Conservation (phyloP, 441 rosid species). For the Euphorbia schlechtendalii region DNA sequence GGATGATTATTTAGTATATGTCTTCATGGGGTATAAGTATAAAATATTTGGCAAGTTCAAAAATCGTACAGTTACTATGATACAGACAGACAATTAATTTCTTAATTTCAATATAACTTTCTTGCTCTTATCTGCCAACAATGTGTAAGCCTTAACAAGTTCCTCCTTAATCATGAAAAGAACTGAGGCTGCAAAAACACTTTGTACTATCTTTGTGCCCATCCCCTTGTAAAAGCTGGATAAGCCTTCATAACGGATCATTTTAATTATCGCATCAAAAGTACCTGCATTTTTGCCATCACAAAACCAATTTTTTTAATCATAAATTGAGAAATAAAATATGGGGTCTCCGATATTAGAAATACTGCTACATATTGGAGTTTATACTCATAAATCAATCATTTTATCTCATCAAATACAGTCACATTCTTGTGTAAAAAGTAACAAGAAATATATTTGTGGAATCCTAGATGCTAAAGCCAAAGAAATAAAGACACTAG, state of each 20-base stretch:
- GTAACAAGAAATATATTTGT: not conserved
- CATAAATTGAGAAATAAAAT: not conserved
- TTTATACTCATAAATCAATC: not conserved
- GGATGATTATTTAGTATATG: not conserved
- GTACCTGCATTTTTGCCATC: constrained; percentile 34
- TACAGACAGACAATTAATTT: constrained; percentile 13
- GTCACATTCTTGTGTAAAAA: not conserved
- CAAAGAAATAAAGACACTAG: not conserved
- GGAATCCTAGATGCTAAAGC: not conserved
- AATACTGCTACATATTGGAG: not conserved
- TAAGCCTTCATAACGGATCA: constrained; percentile 56
- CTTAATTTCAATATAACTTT: constrained; percentile 25
- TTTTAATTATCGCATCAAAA: constrained; percentile 56
- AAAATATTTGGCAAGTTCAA: too few relatives aligned
- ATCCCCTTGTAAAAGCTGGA: constrained; percentile 60
- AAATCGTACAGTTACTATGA: not conserved
- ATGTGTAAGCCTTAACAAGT: constrained; percentile 46
- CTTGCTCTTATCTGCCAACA: constrained; percentile 36
- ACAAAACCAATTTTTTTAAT: not conserved
- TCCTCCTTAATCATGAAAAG: constrained; percentile 75
- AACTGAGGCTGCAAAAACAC: constrained; percentile 73
- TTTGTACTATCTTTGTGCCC: constrained; percentile 72
- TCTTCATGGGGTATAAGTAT: constrained; percentile 2
- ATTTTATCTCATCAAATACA: not conserved
- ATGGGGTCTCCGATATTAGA: constrained; percentile 2